A percentile compares a stretch with the other conserved stretches of the same genome.
These are phyloP conservation scores for Guillardia theta DNA, from an alignment of 78 protist species.

Conservation along the genomic window DNA sequence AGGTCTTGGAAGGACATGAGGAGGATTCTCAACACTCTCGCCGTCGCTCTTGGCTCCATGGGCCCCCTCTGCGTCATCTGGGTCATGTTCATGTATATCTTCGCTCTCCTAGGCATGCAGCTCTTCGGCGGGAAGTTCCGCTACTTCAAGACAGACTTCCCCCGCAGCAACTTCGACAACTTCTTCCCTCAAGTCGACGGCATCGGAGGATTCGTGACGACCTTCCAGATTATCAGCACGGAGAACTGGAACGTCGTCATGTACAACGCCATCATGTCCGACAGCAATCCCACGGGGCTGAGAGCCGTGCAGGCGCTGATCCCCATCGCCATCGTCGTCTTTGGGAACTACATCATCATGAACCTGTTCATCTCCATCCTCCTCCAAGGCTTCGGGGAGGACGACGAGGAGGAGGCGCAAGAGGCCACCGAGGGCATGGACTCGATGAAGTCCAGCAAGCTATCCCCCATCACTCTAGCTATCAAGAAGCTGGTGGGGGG, in stretches of 20 bases:
- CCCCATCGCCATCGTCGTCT: background rate
- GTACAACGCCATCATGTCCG: background rate
- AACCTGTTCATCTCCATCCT: constrained; percentile 73
- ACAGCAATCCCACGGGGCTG: background rate
- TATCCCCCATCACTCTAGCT: background rate
- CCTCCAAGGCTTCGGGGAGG: background rate
- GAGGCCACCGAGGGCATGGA: background rate
- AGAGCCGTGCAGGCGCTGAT: too few relatives aligned
- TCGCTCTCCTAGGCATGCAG: constrained; percentile 61
- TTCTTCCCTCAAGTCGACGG: background rate
- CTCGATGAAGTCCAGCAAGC: background rate
- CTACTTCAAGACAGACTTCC: background rate
- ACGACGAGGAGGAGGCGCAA: background rate
- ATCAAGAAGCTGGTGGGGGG: background rate
- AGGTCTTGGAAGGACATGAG: background rate
- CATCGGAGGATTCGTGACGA: background rate
- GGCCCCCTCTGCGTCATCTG: constrained; percentile 38
- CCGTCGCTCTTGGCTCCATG: background rate
- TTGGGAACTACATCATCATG: constrained; percentile 61
- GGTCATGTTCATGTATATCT: constrained; percentile 49
- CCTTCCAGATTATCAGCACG: constrained; percentile 57
- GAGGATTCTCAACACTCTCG: background rate
- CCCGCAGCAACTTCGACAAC: constrained; percentile 24
- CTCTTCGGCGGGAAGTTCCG: constrained; percentile 47
- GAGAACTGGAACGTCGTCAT: constrained; percentile 52